A percentile compares a stretch with the other conserved stretches of the same genome.
Evolutionary conservation across 768 basidiomycete species (phyloP).

Genomic region (Boletales sp.): DNA sequence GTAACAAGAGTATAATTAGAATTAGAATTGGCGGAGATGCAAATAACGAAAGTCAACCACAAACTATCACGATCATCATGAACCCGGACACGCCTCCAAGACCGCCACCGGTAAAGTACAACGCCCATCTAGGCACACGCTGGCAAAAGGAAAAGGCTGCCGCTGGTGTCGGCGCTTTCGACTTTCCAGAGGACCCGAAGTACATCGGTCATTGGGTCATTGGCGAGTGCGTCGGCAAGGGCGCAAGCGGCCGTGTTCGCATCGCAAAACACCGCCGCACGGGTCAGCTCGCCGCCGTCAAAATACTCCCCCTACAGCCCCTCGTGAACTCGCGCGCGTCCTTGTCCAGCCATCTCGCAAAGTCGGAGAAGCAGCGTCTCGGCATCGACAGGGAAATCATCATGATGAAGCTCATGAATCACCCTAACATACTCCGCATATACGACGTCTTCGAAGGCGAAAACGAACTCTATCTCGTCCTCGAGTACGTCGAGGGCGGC

Average conservation of each 20-base stretch:
- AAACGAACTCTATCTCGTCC: slow-evolving; percentile 84
- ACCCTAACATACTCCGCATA: slow-evolving; percentile 93
- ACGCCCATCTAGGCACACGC: slow-evolving; percentile 69
- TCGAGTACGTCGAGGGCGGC: slow-evolving; percentile 95
- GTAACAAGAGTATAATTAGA: no score
- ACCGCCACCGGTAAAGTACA: slow-evolving; percentile 70
- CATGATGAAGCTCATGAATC: slow-evolving; percentile 99
- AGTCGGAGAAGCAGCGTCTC: slow-evolving; percentile 76
- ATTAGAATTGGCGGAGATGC: no score
- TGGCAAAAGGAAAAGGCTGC: slow-evolving; percentile 88
- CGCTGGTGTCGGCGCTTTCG: slow-evolving; percentile 70
- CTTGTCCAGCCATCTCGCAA: slow-evolving; percentile 60
- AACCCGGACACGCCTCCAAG: slow-evolving; percentile 55
- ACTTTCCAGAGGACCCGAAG: slow-evolving; percentile 81
- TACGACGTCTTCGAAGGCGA: slow-evolving; percentile 96
- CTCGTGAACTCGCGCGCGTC: slow-evolving; percentile 71
- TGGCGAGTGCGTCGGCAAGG: slow-evolving; percentile 92
- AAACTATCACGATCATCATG: slow-evolving; percentile 8
- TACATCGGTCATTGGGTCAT: slow-evolving; percentile 89
- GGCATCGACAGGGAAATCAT: slow-evolving; percentile 93
- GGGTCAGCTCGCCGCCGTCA: slow-evolving; percentile 91
- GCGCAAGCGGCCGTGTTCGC: slow-evolving; percentile 91
- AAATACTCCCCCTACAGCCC: slow-evolving; percentile 86
- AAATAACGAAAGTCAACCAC: background rate
- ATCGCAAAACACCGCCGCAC: slow-evolving; percentile 85